Base-by-base conservation (phyloP, 331 rosid species). In the Prunus yedoensis region DNA sequence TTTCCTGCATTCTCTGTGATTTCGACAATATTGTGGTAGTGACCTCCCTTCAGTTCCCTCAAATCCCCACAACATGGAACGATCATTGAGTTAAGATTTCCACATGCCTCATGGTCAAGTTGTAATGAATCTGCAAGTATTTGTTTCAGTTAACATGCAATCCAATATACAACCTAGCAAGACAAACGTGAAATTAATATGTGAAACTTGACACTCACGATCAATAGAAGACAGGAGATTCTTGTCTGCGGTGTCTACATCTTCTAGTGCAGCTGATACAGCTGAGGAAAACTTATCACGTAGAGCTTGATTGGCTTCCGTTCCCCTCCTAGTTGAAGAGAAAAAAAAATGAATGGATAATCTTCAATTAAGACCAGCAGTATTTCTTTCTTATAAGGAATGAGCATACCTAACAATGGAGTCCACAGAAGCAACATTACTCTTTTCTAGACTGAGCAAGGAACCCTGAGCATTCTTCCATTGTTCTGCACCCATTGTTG, bases 401-500 rank as follows among this genome's bases (percentile, higher is more conserved):
- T 51, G n/a, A 74, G 84, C 81, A 61, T 82, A 91, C 99, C 96
- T 85, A 83, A 96, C 87, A 81, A 91, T 84, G 51, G 93, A 81
- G 73, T 92, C 89, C 85, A 96, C 94, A 62, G 99, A 89, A 76
- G 89, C 84, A 53, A 87, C 96, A 79, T 90, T 92, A 68, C 74
- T 85, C 84, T 85, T 89, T 86, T 92, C 97, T 62, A 91, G 80
- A 77, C 85, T 70, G 30, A 92, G 87, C 89, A 96, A 88, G 78
- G 98, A 96, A 64, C 89, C 99, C 67, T 96, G 93, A 79, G 99
- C 99, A 52, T 83, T 89, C 78, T 77, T 89, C 99, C 99, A 96
- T 84, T 96, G 99, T 80, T 88, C 91, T 56, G 92, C 86, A 74
- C 99, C 99, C 76, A 86, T 86, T 38, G 90, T 78, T 56, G 98